Conservation (phyloP, 2,329 filamentous ascomycete species). For the Fusarium lateritium region DNA sequence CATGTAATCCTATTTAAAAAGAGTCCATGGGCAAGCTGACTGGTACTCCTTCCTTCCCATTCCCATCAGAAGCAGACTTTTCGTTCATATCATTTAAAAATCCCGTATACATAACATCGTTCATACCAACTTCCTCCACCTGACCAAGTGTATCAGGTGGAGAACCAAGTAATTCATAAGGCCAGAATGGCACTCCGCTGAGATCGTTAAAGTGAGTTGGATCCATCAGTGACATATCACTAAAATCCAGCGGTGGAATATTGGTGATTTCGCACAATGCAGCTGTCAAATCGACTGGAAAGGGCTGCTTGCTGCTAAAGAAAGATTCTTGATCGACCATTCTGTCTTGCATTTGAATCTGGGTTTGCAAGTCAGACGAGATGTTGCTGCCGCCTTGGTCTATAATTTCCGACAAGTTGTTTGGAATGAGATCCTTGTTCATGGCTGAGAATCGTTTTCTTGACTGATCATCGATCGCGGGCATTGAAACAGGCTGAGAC, state of each 20-base stretch:
- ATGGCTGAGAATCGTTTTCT: conserved; percentile 9
- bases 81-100: background rate
- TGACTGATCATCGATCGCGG: background rate
- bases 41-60: accelerated
- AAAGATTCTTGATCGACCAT: conserved; percentile 12
- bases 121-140: background rate
- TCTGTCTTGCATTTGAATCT: background rate
- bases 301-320: conserved; percentile 14
- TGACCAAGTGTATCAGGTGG: background rate
- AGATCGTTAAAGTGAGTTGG: conserved; percentile 5
- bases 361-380: background rate
- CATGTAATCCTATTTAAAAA: background rate
- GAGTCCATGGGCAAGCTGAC: background rate
- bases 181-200: conserved; percentile 11
- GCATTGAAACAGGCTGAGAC: background rate
- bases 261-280: conserved; percentile 26
- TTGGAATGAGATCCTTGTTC: conserved; percentile 10
- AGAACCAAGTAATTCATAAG: background rate
- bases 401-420: background rate
- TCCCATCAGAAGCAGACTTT: accelerated
- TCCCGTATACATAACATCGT: conserved; percentile 2
- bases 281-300: conserved; percentile 1
- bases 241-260: conserved; percentile 15
- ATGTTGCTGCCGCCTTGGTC: background rate
- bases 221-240: conserved; percentile 17